Percentiles rank a stretch among this genome's conserved stretches.
These are phyloP conservation scores for Coniella lustricola DNA, from an alignment of 2,329 filamentous ascomycete species.

Conservation along the genomic window DNA sequence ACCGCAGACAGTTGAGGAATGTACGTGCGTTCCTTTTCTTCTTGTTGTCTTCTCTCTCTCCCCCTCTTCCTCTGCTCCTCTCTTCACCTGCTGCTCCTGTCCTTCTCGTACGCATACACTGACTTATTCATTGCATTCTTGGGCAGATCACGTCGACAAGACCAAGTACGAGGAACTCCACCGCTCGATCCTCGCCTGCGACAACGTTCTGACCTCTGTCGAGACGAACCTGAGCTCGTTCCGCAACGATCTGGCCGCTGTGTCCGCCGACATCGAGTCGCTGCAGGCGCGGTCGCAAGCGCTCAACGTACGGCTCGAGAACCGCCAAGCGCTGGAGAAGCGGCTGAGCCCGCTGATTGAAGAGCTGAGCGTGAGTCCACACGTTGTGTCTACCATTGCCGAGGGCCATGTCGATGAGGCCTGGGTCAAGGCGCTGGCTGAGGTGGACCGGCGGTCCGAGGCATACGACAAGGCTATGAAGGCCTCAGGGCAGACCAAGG, in stretches of 20 bases:
- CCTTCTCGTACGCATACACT: neutral
- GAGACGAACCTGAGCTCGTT: conserved; percentile 90
- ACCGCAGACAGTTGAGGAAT: conserved; percentile 63
- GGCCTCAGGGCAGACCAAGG: conserved; percentile 60
- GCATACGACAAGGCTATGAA: conserved; percentile 62
- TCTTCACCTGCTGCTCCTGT: no score
- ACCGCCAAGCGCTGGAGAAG: conserved; percentile 83
- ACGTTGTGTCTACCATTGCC: conserved; percentile 74
- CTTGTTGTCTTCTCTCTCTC: conserved; percentile 18
- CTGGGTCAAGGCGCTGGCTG: conserved; percentile 76
- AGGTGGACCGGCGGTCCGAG: conserved; percentile 72
- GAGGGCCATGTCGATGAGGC: conserved; percentile 85
- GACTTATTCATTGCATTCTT: conserved; percentile 3
- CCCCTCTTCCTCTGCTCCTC: neutral
- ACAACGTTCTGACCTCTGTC: conserved; percentile 87
- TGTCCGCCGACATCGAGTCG: conserved; percentile 92
- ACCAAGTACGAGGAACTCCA: conserved; percentile 86
- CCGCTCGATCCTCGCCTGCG: conserved; percentile 80
- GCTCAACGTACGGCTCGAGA: conserved; percentile 78
- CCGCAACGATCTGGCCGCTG: conserved; percentile 82
- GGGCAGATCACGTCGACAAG: conserved; percentile 67
- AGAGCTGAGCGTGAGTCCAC: conserved; percentile 81
- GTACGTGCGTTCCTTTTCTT: conserved; percentile 40
- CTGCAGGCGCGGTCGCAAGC: conserved; percentile 79
- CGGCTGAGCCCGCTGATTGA: conserved; percentile 83